Percentiles rank a stretch among this genome's conserved stretches.
These are phyloP conservation scores for Agrocybe praecox DNA, from an alignment of 768 basidiomycete species.

Conservation along the genomic window DNA sequence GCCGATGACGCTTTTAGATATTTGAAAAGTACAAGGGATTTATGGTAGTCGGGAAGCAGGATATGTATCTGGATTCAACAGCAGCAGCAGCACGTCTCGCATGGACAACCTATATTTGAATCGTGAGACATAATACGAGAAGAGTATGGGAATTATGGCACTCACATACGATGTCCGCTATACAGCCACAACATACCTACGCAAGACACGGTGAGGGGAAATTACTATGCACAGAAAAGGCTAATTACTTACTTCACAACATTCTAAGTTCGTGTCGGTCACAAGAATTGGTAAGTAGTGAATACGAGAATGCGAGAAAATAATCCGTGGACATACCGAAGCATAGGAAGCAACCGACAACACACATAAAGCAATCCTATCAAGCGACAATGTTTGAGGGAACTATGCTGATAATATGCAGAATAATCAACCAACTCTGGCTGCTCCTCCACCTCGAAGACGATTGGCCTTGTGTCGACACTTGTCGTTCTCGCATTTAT, in stretches of 20 bases:
- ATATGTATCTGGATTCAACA: neutral
- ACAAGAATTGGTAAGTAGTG: conserved; percentile 3
- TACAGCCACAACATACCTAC: conserved; percentile 15
- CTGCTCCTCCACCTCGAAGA: conserved; percentile 6
- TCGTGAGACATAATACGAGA: neutral
- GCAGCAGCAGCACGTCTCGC: conserved; percentile 11
- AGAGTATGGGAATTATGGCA: neutral
- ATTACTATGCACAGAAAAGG: neutral
- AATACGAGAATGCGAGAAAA: too few relatives aligned
- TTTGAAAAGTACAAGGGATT: too few relatives aligned
- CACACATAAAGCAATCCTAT: neutral
- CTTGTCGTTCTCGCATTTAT: neutral
- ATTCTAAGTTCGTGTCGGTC: conserved; percentile 1
- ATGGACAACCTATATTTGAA: conserved; percentile 7
- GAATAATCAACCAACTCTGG: neutral
- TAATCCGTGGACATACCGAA: conserved; percentile 7
- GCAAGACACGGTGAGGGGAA: neutral
- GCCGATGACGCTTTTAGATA: too few relatives aligned
- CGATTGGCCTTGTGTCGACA: neutral
- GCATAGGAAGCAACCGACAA: conserved; percentile 11
- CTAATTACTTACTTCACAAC: conserved; percentile 11
- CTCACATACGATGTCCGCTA: conserved; percentile 15
- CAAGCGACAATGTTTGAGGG: neutral
- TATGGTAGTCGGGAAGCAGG: neutral
- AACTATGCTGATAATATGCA: neutral